Conservation (phyloP, 2,329 filamentous ascomycete species). For the Pochonia chlamydosporia region DNA sequence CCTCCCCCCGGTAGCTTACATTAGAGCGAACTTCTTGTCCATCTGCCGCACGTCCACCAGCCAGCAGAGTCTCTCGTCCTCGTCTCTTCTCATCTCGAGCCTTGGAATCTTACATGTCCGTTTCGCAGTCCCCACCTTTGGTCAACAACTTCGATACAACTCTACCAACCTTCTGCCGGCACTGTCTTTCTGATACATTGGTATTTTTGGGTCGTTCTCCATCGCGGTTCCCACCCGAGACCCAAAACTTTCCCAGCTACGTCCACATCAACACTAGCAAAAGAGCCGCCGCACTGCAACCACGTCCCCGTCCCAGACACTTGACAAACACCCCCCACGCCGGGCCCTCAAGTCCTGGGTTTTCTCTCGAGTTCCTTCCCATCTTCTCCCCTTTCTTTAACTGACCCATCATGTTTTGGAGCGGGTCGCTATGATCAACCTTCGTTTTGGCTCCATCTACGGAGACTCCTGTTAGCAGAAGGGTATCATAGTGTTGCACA, state of each 20-base stretch:
- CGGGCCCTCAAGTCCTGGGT: constrained; percentile 1
- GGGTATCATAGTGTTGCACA: not conserved
- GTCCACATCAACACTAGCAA: constrained; percentile 17
- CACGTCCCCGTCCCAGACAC: constrained; percentile 12
- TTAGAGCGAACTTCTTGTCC: not conserved
- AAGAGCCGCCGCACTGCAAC: constrained; percentile 18
- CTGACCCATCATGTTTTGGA: constrained; percentile 22
- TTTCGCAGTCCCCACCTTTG: not conserved
- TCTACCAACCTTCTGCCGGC: not conserved
- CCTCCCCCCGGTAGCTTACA: constrained; percentile 3
- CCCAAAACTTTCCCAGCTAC: constrained; percentile 2
- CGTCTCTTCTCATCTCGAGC: not conserved
- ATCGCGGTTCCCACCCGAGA: constrained; percentile 8
- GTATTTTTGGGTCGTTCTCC: constrained; percentile 1
- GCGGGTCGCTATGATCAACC: constrained; percentile 32
- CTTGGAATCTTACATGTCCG: not conserved
- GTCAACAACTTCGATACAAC: not conserved
- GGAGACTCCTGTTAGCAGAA: constrained; percentile 21
- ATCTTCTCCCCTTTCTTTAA: constrained; percentile 1
- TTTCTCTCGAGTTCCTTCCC: constrained; percentile 8
- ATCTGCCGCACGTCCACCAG: constrained; percentile 7
- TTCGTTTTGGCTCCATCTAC: constrained; percentile 24
- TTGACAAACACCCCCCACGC: constrained; percentile 7
- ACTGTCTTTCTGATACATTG: not conserved
- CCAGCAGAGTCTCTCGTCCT: not conserved